These are phyloP conservation scores for Ogataea hybrid DNA, from an alignment of 1,139 yeast species.

Conservation along the genomic window DNA sequence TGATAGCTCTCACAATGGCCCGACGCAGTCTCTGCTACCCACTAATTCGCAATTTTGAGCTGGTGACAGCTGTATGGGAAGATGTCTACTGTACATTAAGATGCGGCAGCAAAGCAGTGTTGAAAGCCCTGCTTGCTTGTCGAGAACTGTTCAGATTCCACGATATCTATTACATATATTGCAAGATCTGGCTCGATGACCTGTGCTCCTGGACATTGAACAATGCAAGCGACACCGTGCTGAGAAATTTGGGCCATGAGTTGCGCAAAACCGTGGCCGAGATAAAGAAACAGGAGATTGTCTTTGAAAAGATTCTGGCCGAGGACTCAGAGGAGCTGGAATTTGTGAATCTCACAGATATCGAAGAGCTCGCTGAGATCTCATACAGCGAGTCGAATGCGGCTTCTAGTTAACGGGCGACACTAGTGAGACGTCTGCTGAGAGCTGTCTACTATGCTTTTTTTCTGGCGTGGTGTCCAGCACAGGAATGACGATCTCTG, in stretches of 20 bases:
- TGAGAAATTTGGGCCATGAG: slow-evolving; percentile 69
- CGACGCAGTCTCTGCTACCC: slow-evolving; percentile 81
- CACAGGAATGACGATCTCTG: slow-evolving; percentile 6
- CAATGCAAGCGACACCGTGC: slow-evolving; percentile 37
- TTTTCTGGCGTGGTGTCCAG: slow-evolving; percentile 9
- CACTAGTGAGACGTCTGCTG: slow-evolving; percentile 13
- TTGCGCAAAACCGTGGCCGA: slow-evolving; percentile 37
- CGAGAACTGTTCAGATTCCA: slow-evolving; percentile 79
- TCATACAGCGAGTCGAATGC: slow-evolving; percentile 35
- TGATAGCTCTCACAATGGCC: slow-evolving; percentile 56
- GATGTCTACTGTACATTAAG: slow-evolving; percentile 67
- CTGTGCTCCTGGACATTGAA: slow-evolving; percentile 74
- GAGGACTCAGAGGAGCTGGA: slow-evolving; percentile 39
- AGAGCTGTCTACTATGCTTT: slow-evolving; percentile 10
- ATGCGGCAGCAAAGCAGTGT: slow-evolving; percentile 66
- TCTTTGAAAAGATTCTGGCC: slow-evolving; percentile 36
- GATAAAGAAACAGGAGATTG: slow-evolving; percentile 33
- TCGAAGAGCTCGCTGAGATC: slow-evolving; percentile 55
- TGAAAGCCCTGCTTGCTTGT: slow-evolving; percentile 56
- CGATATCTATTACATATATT: slow-evolving; percentile 87
- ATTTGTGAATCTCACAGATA: slow-evolving; percentile 44
- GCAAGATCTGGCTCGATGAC: slow-evolving; percentile 77
- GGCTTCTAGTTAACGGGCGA: slow-evolving; percentile 4
- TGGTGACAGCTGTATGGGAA: slow-evolving; percentile 65
- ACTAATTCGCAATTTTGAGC: slow-evolving; percentile 65